These are phyloP conservation scores for Arctium minus DNA, from an alignment of 129 eudicot genomes.

Conservation along the genomic window DNA sequence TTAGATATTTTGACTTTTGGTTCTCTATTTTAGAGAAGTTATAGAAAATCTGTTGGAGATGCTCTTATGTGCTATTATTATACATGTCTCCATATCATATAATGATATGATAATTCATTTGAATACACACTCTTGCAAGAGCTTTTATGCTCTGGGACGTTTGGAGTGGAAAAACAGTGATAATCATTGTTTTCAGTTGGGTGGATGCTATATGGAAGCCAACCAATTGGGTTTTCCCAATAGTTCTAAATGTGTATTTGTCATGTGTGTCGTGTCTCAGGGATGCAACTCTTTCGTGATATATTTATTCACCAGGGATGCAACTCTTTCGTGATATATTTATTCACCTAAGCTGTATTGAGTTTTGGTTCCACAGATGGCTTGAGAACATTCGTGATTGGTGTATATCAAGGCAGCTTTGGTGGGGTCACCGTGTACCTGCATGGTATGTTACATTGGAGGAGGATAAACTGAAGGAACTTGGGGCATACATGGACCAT, in stretches of 20 bases:
- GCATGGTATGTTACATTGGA: conserved; percentile 90
- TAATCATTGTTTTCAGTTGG: neutral
- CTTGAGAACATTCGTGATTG: conserved; percentile 95
- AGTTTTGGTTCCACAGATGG: conserved; percentile 50
- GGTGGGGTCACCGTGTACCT: conserved; percentile 99
- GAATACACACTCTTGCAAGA: neutral
- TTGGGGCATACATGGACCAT: conserved; percentile 66
- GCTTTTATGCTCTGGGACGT: too few relatives aligned
- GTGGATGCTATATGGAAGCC: neutral
- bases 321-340: neutral
- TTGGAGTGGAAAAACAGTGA: neutral
- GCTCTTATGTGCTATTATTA: too few relatives aligned
- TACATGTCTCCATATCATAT: too few relatives aligned
- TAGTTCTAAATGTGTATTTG: neutral
- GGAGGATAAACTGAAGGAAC: conserved; percentile 65
- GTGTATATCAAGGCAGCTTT: conserved; percentile 94
- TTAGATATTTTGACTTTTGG: too few relatives aligned
- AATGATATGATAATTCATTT: neutral
- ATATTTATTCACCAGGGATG: neutral
- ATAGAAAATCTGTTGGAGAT: too few relatives aligned
- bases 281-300: neutral
- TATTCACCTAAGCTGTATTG: neutral
- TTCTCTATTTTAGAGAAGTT: too few relatives aligned
- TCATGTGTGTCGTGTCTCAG: neutral
- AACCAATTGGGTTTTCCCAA: neutral